Evolutionary conservation across 768 basidiomycete genomes (phyloP), one percentile per base, ranked within the genome.

Genomic region (Boletus insuetus): DNA sequence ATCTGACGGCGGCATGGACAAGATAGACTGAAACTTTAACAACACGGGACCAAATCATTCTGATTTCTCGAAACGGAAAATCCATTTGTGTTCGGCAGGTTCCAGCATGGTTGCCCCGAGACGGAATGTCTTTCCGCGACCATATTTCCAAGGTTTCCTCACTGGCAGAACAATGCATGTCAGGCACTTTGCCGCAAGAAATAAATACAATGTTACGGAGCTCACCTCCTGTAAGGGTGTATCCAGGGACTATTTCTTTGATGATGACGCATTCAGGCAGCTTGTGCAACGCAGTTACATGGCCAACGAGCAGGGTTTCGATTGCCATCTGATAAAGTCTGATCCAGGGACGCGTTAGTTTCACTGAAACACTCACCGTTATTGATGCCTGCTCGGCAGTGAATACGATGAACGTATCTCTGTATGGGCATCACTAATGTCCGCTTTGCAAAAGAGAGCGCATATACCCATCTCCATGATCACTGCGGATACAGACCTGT

Each of bases 121-220:
- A 46, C 55, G 55, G 57, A 69, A 69, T 5, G 22, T 59, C 57
- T 64, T 70, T 35, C 62, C 69, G 7, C 51, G 68, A 20, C 69
- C 68, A 20, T 69, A 70, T 39, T 48, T 59, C 69, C 68, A 69
- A 17, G 59, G 64, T 42, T 64, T 70, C 39, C 58, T 64, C 1
- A 42, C 68, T 69, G 29, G 32, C 45, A 22, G 41, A 35, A 51
- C 50, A 55, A 51, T 44, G 9, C 9, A 20, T 10, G 46, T 68
- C 47, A 60, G 39, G 12, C 19, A 17, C 35, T 32, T 34, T 16
- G 39, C 0, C 6, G 31, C 8, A 29, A 29, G 6, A 29, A 26
- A 22, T 5, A 24, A 39, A 24, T 13, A 20, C 20, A 20, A n/a
- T n/a, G n/a, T n/a, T 6, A 31, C 19, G 32, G 22, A 1, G 3